Conservation (phyloP, 768 basidiomycete species). For the Vararia minispora region DNA sequence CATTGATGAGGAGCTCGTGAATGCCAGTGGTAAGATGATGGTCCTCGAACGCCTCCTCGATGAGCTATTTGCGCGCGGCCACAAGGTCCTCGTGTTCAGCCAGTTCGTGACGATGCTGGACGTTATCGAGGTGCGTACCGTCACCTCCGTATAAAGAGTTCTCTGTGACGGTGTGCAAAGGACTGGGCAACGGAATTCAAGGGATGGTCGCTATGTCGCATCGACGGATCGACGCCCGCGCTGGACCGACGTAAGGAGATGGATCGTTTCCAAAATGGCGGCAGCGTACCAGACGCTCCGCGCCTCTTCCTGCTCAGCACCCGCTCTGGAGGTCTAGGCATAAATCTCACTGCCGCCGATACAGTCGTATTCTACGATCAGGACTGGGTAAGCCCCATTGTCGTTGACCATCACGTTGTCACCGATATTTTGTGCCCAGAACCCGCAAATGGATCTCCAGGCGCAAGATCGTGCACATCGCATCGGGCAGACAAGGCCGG, state of each 20-base stretch:
- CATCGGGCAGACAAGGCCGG: slow-evolving; percentile 88
- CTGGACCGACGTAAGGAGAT: slow-evolving; percentile 77
- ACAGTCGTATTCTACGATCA: slow-evolving; percentile 93
- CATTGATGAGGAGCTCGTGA: slow-evolving; percentile 71
- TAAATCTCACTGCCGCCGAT: slow-evolving; percentile 75
- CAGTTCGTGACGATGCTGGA: slow-evolving; percentile 97
- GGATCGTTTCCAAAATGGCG: slow-evolving; percentile 69
- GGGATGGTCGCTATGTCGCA: slow-evolving; percentile 76
- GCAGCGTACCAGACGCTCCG: slow-evolving; percentile 51
- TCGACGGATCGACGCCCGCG: slow-evolving; percentile 84
- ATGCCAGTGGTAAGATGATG: slow-evolving; percentile 95
- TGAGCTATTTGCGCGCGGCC: slow-evolving; percentile 66
- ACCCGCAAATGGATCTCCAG: slow-evolving; percentile 94
- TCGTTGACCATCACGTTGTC: slow-evolving; percentile 15
- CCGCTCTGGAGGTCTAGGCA: slow-evolving; percentile 67
- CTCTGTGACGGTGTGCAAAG: slow-evolving; percentile 21
- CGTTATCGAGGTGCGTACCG: slow-evolving; percentile 67
- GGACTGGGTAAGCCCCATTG: slow-evolving; percentile 57
- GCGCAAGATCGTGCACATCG: slow-evolving; percentile 94
- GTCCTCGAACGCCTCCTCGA: slow-evolving; percentile 79
- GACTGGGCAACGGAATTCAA: slow-evolving; percentile 87
- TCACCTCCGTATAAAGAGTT: slow-evolving; percentile 2
- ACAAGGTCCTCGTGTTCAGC: slow-evolving; percentile 82
- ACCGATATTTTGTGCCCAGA: slow-evolving; percentile 29
- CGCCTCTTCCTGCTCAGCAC: slow-evolving; percentile 73